Percentiles rank a stretch among this genome's conserved stretches.
These are phyloP conservation scores for Phaeotremella skinneri DNA, from an alignment of 768 basidiomycete species.

Conservation along the genomic window DNA sequence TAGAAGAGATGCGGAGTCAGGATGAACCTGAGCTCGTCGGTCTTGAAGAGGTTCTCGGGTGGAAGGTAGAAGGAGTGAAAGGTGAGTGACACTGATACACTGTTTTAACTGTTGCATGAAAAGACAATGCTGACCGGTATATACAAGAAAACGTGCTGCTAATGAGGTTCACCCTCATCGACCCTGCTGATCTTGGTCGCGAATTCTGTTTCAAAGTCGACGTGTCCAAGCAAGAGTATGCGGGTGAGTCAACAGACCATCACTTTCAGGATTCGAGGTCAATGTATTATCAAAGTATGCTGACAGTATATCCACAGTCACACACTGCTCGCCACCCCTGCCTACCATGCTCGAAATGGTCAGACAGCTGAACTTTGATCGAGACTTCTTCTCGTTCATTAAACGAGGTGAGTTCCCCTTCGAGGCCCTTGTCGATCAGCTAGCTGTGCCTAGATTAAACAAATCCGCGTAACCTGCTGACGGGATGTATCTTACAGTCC, in stretches of 20 bases:
- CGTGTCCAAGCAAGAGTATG: constrained; percentile 62
- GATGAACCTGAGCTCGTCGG: constrained; percentile 60
- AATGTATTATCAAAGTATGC: constrained; percentile 7
- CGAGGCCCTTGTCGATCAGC: neutral
- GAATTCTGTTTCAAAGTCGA: constrained; percentile 79
- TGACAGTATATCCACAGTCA: constrained; percentile 57
- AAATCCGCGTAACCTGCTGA: neutral
- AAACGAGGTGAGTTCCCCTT: constrained; percentile 53
- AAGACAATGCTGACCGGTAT: neutral
- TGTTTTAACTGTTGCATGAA: neutral
- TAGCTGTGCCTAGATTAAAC: neutral
- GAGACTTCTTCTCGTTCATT: constrained; percentile 71
- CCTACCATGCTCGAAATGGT: constrained; percentile 67
- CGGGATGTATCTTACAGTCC: constrained; percentile 20
- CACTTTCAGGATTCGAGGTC: neutral
- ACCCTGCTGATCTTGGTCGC: constrained; percentile 59
- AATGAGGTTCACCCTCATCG: constrained; percentile 68
- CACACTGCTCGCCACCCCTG: constrained; percentile 72
- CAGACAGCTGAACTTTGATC: constrained; percentile 66
- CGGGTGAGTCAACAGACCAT: constrained; percentile 56
- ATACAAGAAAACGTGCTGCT: constrained; percentile 62
- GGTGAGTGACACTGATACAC: constrained; percentile 49
- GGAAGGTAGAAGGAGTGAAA: constrained; percentile 74
- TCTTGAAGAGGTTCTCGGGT: constrained; percentile 62
- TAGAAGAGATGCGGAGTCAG: constrained; percentile 59